Base-by-base conservation (phyloP, 2,329 filamentous ascomycete species). In the Biscogniauxia marginata region DNA sequence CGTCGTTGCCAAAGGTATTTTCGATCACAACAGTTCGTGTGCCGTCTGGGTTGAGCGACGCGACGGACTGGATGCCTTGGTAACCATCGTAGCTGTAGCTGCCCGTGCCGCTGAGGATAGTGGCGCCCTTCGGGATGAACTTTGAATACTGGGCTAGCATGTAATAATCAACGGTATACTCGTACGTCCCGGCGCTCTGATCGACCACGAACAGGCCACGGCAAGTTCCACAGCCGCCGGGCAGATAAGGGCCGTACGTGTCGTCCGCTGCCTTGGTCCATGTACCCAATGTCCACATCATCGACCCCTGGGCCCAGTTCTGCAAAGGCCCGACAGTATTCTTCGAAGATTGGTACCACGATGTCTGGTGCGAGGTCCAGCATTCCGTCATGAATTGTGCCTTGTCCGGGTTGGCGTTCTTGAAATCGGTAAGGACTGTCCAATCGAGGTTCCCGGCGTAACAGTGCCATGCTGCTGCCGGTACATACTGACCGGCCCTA, bases 171-270 rank as follows among this genome's bases (percentile, higher is more conserved):
- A 78, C 72, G 22, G 74, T 75, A 58, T 76, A 74, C 3, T 67
- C 70, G 66, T 82, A 83, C 2, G 72, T 74, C 20, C 70, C 71
- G 9, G 71, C 63, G 7, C 67, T 65, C 7, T 70, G 78, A 70
- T 87, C 80, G 56, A 87, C 74, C 3, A 80, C 80, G 47, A 85
- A 81, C 5, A 87, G 75, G 8, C 84, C 84, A 1, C 72, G 73
- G 65, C 77, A 80, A 8, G 67, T 69, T 20, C 57, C 60, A 65
- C 77, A 80, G n/a, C 71, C 71, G 39, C 73, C 73, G 8, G 70
- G 64, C 21, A 78, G 69, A 52, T 75, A 72, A 1, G 78, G 78
- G 1, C 76, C 77, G 57, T 74, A 74, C 11, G 69, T 66, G n/a
- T 68, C 70, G 65, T 77, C 73, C 6, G 62, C 39, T 13, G 58